phyloP scores from a whole-genome alignment of 164 flowering plant genomes.

The Saururus chinensis region DNA sequence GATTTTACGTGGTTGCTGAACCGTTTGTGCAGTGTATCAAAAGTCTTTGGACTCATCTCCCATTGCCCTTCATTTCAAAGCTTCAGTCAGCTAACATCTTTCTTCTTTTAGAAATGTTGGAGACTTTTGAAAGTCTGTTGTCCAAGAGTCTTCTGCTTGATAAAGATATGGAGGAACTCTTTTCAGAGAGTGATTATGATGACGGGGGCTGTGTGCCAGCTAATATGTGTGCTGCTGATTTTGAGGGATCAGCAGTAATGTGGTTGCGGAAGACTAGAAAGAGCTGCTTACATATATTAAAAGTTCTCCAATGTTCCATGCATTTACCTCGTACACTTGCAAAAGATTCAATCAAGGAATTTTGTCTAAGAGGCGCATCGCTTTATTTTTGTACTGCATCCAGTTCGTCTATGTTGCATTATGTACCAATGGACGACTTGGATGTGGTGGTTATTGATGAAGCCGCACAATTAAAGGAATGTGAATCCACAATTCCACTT shows the following conservation, averaged over 20 bases:
- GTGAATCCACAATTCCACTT: conserved; percentile 41
- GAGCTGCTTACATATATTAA: conserved; percentile 19
- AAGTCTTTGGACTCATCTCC: conserved; percentile 37
- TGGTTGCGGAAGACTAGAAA: neutral
- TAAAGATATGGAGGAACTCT: conserved; percentile 27
- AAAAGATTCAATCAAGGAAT: conserved; percentile 7
- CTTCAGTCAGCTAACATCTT: conserved; percentile 12
- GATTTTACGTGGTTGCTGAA: conserved; percentile 1
- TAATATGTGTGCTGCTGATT: neutral
- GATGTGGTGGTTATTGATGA: conserved; percentile 39
- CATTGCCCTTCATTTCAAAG: conserved; percentile 18
- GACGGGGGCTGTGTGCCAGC: neutral
- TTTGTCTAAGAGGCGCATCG: conserved; percentile 17
- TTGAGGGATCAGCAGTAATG: neutral
- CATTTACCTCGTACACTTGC: conserved; percentile 17
- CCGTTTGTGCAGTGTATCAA: conserved; percentile 21
- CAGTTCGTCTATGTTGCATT: conserved; percentile 16
- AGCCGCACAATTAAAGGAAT: conserved; percentile 50
- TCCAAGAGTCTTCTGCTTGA: conserved; percentile 14
- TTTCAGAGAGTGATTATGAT: conserved; percentile 13
- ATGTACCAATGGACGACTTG: conserved; percentile 3
- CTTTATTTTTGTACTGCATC: conserved; percentile 44
- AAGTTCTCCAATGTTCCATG: conserved; percentile 15
- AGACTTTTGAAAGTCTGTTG: conserved; percentile 23
- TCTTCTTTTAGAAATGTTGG: conserved; percentile 16